Evolutionary conservation across 495 filamentous ascomycete species (phyloP), one percentile per base, ranked within the genome.

Genomic region (Trichoderma gamsii): DNA sequence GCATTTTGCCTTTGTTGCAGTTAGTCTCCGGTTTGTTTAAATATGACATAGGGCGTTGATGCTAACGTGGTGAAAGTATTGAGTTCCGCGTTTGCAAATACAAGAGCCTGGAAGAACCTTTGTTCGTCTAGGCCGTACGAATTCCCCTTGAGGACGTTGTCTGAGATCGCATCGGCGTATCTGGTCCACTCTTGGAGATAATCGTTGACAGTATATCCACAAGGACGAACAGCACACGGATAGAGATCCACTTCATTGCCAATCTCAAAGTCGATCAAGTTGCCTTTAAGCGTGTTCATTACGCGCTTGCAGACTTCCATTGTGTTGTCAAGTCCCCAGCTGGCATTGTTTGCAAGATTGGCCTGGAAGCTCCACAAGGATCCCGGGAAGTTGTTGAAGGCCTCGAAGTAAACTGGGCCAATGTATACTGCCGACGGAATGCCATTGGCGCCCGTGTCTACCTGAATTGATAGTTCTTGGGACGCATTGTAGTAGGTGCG

Each of bases 311-410:
- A 61, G 4, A 32, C 56, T 32, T 61, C 25, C 23, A 61, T 29
- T 23, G 56, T 61, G 27, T 61, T 61, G 23, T 61, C 16, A 12
- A 61, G 56, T 4, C 56, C 56, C 56, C 56, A 61, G 27, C 4
- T 61, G 2, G 56, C 56, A 61, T 61, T 61, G 25, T 61, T 61
- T 3, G 56, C 56, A 13, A 61, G 56, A 25, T 61, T 61, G 9
- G 56, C 56, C 27, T 61, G 56, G 56, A 61, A 61, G 56, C 25
- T 61, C 56, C 56, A 61, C 27, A 61, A 61, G 3, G 56, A 61
- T 9, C 56, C 56, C 11, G 56, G 56, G 9, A 61, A 61, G 23
- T 61, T 61, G 16, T 61, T 61, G 8, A 61, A 61, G 23, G 56
- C 56, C 23, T 61, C 56, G 32, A 61, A 61, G 25, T 61, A 61